Conservation (phyloP, 2,329 filamentous ascomycete genomes). For the Hypoxylon sp. region DNA sequence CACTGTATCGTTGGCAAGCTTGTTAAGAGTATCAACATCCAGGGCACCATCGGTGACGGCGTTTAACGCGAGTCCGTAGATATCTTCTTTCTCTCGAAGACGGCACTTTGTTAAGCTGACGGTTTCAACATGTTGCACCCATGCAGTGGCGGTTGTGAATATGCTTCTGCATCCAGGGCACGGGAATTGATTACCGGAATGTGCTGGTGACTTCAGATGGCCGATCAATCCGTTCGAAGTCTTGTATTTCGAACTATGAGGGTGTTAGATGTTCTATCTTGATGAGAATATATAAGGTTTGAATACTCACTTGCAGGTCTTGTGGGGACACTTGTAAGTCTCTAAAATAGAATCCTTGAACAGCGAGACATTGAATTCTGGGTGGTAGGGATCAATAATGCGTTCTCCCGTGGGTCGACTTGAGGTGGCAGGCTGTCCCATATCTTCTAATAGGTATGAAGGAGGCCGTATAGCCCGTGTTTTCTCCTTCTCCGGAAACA, state of each 20-base stretch:
- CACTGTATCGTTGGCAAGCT: conserved; percentile 9
- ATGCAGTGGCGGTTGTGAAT: conserved; percentile 60
- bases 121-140: conserved; percentile 66
- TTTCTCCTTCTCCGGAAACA: conserved; percentile 47
- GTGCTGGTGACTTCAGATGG: conserved; percentile 63
- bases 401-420: conserved; percentile 29
- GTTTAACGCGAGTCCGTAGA: conserved; percentile 39
- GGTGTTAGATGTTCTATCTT: conserved; percentile 33
- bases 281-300: neutral
- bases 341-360: conserved; percentile 62
- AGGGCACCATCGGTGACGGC: conserved; percentile 45
- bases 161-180: conserved; percentile 63
- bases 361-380: conserved; percentile 62
- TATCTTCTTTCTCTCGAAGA: conserved; percentile 25
- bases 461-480: conserved; percentile 25
- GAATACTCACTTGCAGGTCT: conserved; percentile 64
- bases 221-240: conserved; percentile 52
- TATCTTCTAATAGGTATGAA: conserved; percentile 40
- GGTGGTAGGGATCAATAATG: conserved; percentile 62
- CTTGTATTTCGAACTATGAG: conserved; percentile 60
- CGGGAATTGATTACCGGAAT: conserved; percentile 55
- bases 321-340: conserved; percentile 69
- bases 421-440: conserved; percentile 15
- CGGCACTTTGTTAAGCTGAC: conserved; percentile 53
- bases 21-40: conserved; percentile 29